Base-by-base conservation (phyloP, 352 stramenopile species). In the Phytophthora hybrid region DNA sequence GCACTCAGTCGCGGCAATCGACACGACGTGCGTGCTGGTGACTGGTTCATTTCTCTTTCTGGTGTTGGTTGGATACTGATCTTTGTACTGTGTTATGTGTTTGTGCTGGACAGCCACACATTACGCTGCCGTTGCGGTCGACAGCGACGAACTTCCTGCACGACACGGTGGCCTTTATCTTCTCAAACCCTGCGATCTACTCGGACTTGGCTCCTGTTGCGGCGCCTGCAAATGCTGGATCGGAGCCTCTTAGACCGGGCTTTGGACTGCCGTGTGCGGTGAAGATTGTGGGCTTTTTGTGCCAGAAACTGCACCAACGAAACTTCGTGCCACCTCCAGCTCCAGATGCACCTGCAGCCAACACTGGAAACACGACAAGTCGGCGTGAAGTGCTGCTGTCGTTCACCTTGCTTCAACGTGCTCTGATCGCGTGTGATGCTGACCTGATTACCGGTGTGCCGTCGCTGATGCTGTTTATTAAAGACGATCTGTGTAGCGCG, bases 1-100 rank as follows among this genome's bases (percentile, higher is more conserved):
- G 89, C 94, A 44, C 97, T 99, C 59, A 97, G 90, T 60, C 90
- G 88, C n/a, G 74, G 82, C 44, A 79, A 77, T 56, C 82, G 79
- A 47, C 74, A 84, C 54, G 83, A 93, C 49, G 87, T 93, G 83
- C 67, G 84, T 82, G 1, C 16, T 49, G 39, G 34, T 46, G 52
- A 9, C 3, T 26, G 26, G 11, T 56, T 19, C 54, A 29, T 59
- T 6, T 11, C 18, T 47, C 14, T 47, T 1, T 47, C 39, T 47
- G 39, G 18, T 4, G 39, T 47, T 47, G 8, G 14, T 6, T 47
- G 39, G 63, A 47, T 68, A 52, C 26, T 55, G 51, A 66, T 21
- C 3, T 0, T 49, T 5, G 7, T 23, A 32, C 18, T 52, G 16
- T 59, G 21, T 26, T 64, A 9, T 55, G 18, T 64, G 16, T 34